Conservation (phyloP, 2,329 filamentous ascomycete species). For the Verticillium zaregamsianum region DNA sequence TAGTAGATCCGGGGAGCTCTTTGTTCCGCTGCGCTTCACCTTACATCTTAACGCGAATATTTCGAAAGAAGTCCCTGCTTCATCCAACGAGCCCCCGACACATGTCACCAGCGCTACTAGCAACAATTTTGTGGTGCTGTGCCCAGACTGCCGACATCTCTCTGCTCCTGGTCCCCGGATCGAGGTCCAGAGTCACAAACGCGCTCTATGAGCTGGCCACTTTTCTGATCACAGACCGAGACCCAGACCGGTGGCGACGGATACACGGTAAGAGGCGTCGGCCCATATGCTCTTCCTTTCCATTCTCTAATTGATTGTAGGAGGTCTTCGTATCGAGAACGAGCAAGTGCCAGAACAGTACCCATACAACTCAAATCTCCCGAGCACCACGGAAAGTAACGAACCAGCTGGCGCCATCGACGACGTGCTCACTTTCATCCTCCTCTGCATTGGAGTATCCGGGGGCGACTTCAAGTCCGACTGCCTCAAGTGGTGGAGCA, state of each 20-base stretch:
- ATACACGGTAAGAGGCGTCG: slow-evolving; percentile 22
- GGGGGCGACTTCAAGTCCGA: slow-evolving; percentile 45
- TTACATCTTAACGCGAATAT: slow-evolving; percentile 41
- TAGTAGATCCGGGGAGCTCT: slow-evolving; percentile 38
- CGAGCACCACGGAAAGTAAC: slow-evolving; percentile 25
- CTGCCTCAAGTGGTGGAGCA: slow-evolving; percentile 42
- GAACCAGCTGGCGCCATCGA: slow-evolving; percentile 31
- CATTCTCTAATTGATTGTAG: slow-evolving; percentile 9
- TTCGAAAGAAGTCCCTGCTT: slow-evolving; percentile 38
- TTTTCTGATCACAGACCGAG: slow-evolving; percentile 26
- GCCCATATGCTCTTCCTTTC: too few relatives aligned
- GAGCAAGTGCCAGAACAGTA: slow-evolving; percentile 22
- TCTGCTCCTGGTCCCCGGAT: slow-evolving; percentile 34
- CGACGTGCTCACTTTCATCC: slow-evolving; percentile 39
- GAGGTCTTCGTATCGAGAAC: slow-evolving; percentile 26
- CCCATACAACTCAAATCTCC: slow-evolving; percentile 16
- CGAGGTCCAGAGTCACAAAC: slow-evolving; percentile 32
- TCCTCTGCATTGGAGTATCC: slow-evolving; percentile 41
- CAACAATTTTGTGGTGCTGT: slow-evolving; percentile 43
- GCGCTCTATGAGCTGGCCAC: slow-evolving; percentile 31
- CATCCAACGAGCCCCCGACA: slow-evolving; percentile 33
- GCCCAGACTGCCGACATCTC: slow-evolving; percentile 42
- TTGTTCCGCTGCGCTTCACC: slow-evolving; percentile 40
- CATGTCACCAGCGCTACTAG: slow-evolving; percentile 38
- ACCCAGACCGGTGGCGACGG: slow-evolving; percentile 31